Evolutionary conservation across 495 filamentous ascomycete genomes (phyloP), one percentile per base, ranked within the genome.

Genomic region (Tetracladium setigerum): DNA sequence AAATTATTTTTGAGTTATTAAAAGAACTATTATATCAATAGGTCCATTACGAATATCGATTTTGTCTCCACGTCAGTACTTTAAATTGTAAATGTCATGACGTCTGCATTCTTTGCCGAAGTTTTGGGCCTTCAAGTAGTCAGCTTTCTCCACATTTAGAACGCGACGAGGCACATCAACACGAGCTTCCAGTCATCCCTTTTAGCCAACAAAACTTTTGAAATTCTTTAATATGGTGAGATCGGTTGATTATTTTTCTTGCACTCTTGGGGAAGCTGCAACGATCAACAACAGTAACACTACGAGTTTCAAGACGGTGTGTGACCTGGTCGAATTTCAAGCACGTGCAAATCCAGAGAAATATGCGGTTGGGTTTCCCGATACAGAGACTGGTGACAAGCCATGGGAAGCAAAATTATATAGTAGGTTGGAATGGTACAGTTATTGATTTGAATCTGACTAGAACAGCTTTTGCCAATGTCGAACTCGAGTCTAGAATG

Each of bases 191-290:
- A 27, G 22, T 27, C 22, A 7, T 7, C 7, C 22, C 22, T 7
- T 27, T 7, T 3, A 27, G 7, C 7, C 7, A 3, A 27, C 7
- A 27, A 3, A 27, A 7, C 22, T 7, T 27, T 37, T 41, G 38
- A 17, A 1, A 56, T 57, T 49, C 36, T 24, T 10, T 12, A 30
- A 19, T 1, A 16, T 24, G 10, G 22, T 1, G n/a, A 47, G 9
- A 74, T 27, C 22, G 3, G 22, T 3, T 7, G 22, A 68, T 39
- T 73, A 77, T 57, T 78, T 78, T 44, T 62, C 65, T 9, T 76
- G 71, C 51, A 76, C 74, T 6, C 61, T 78, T 16, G 74, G 69
- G 10, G 60, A 74, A 55, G 74, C 72, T 5, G 37, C 43, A 18
- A 22, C 45, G 7, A 16, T 70, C n/a, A 67, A 65, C 37, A 38